A percentile compares a stretch with the other conserved stretches of the same genome.
Evolutionary conservation across 2,329 filamentous ascomycete species (phyloP).

Genomic region (Apiospora aurea): DNA sequence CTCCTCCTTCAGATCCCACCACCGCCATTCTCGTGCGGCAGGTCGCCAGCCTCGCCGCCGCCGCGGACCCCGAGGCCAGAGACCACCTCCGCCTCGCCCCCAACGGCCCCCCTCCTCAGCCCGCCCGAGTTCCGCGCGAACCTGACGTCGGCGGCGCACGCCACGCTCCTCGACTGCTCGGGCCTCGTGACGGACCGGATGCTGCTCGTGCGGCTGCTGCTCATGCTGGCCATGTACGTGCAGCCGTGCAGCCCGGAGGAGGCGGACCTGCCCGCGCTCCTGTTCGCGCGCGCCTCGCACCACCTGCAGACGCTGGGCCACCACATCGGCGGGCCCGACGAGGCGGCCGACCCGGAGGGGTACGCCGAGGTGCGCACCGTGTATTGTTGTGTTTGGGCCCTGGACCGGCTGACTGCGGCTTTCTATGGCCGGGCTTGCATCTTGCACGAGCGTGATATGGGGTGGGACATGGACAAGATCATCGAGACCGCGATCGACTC

Average conservation of each 20-base stretch:
- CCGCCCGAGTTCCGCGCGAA: conserved; percentile 57
- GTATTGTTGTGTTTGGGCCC: conserved; percentile 66
- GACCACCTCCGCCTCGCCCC: conserved; percentile 53
- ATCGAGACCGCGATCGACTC: conserved; percentile 46
- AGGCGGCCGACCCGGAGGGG: conserved; percentile 36
- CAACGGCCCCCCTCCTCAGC: conserved; percentile 47
- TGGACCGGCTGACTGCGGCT: conserved; percentile 66
- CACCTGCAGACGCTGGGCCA: conserved; percentile 64
- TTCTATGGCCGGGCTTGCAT: conserved; percentile 66
- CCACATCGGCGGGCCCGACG: conserved; percentile 51
- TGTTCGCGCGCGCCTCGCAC: conserved; percentile 62
- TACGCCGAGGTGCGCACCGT: conserved; percentile 53
- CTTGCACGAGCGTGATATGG: conserved; percentile 67
- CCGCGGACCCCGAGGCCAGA: conserved; percentile 54
- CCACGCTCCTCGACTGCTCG: conserved; percentile 57
- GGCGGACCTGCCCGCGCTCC: conserved; percentile 59
- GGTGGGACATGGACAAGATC: conserved; percentile 58
- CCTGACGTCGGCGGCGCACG: conserved; percentile 56
- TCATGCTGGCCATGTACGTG: conserved; percentile 65
- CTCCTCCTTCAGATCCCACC: conserved; percentile 31
- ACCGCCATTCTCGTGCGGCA: conserved; percentile 56
- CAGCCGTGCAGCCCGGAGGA: conserved; percentile 62
- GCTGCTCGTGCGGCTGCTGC: conserved; percentile 60
- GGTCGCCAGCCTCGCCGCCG: conserved; percentile 62
- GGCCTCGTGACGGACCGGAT: conserved; percentile 62